Evolutionary conservation across 73 alveolate species (phyloP), one percentile per base, ranked within the genome.

Genomic region (Paramecium primaurelia): DNA sequence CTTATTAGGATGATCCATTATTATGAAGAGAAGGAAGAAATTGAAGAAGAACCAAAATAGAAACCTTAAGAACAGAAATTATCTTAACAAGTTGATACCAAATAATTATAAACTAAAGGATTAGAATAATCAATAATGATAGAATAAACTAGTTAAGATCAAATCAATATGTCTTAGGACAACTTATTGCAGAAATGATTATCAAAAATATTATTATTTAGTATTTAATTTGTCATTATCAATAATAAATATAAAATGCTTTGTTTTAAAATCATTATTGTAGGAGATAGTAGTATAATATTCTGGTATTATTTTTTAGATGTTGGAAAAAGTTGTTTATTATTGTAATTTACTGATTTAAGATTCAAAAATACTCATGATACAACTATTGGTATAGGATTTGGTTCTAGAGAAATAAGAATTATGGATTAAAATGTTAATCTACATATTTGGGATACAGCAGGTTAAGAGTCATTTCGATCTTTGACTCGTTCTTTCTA

Each of bases 301-400:
- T 25, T 20, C 1, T 11, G 9, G 73, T 58, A 2, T 1, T 25
- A 14, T 58, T 68, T 28, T 16, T 32, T 86, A 86, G 93, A 93
- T 34, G 95, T 88, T 5, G 96, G 97, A 1, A 95, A 95, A 90
- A 83, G 96, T 51, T 75, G 97, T 83, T 58, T 73, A 10, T 92
- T 95, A 30, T 59, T 88, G 22, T 71, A 93, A 90, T 95, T 90
- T 92, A 93, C 97, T 36, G 94, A 95, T 58, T 69, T 60, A 34
- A 83, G 84, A 86, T 95, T 95, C 91, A 75, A 77, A 25, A 64
- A 93, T 37, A 49, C 69, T 26, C 77, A 59, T 59, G 77, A 59
- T 9, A 59, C 20, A 1, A 59, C 77, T 16, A 16, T 59, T 8
- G 77, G 77, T 22, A 59, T 59, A 59, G 77, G 20, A 20, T 59